phyloP scores from a whole-genome alignment of 2,329 filamentous ascomycete species.

The Colletotrichum lentis region DNA sequence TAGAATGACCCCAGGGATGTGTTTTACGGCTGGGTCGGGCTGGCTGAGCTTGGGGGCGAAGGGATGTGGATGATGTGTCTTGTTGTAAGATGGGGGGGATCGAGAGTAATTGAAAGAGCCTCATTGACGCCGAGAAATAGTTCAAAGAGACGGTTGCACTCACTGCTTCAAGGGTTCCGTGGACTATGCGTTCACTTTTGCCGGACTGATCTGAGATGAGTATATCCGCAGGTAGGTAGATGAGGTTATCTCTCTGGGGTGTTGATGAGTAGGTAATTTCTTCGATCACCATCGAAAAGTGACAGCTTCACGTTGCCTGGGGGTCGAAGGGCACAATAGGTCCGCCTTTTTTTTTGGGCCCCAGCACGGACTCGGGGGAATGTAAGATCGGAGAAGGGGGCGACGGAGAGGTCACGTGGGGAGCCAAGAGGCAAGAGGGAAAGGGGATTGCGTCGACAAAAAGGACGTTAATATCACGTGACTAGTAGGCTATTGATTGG shows the following conservation, averaged over 20 bases:
- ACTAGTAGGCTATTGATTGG: background rate
- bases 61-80: background rate
- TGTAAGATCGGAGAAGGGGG: background rate
- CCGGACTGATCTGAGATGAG: constrained; percentile 15
- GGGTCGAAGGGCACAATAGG: constrained; percentile 1
- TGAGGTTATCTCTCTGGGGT: constrained; percentile 31
- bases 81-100: background rate
- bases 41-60: constrained; percentile 22
- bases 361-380: constrained; percentile 25
- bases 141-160: background rate
- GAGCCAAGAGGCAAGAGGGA: background rate
- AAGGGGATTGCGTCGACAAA: background rate
- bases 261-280: constrained; percentile 31
- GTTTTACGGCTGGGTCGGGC: constrained; percentile 28
- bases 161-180: background rate
- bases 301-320: constrained; percentile 31
- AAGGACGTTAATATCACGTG: background rate
- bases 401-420: constrained; percentile 2
- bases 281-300: constrained; percentile 27
- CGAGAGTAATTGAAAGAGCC: background rate
- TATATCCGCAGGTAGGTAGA: background rate
- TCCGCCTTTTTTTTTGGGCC: background rate
- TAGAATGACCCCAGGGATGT: constrained; percentile 11
- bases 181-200: background rate
- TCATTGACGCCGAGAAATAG: background rate